Conservation (phyloP, 768 basidiomycete genomes). For the Termitomyces sp. region DNA sequence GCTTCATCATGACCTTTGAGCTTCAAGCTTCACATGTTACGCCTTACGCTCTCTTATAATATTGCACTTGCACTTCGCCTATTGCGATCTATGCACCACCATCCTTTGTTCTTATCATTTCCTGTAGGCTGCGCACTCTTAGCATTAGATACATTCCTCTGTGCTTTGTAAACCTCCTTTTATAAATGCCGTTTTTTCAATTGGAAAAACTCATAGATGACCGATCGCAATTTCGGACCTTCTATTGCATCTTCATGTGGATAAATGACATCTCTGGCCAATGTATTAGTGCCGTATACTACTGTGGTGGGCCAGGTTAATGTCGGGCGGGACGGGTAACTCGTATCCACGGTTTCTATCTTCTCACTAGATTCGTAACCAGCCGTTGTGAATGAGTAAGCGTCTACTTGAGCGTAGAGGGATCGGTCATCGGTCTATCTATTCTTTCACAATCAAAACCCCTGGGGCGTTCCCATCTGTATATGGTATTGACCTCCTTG, state of each 20-base stretch:
- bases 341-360: neutral
- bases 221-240: neutral
- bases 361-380: too few relatives aligned
- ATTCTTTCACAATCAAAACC: neutral
- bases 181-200: neutral
- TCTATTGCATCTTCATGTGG: neutral
- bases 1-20: neutral
- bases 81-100: neutral
- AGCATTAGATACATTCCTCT: neutral
- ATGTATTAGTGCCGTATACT: too few relatives aligned
- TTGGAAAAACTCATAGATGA: neutral
- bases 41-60: neutral
- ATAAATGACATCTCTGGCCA: too few relatives aligned
- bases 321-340: neutral
- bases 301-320: too few relatives aligned
- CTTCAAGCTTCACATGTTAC: neutral
- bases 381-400: too few relatives aligned
- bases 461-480: neutral
- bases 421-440: too few relatives aligned
- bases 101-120: neutral
- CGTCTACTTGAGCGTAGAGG: too few relatives aligned
- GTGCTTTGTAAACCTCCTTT: neutral
- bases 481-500: neutral
- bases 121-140: neutral
- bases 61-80: neutral